Base-by-base conservation (phyloP, 176 grass and related monocot species). In the Triticum turgidum region DNA sequence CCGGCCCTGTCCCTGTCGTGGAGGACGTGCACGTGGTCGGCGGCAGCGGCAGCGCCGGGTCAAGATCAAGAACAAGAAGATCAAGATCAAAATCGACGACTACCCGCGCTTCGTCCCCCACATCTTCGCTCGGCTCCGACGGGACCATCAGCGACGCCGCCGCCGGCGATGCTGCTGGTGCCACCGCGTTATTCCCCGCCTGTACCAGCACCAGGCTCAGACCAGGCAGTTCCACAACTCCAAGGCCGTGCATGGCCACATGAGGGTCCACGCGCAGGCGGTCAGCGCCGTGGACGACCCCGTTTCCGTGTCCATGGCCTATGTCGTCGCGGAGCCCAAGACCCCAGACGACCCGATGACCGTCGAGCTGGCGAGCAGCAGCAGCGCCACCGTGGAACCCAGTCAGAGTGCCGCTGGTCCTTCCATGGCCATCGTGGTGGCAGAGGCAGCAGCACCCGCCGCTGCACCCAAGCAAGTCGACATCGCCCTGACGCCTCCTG, bases 211-310 rank as follows among this genome's bases (percentile, higher is more conserved):
- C n/a, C n/a, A n/a, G n/a, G n/a, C n/a, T n/a, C n/a, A n/a, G n/a
- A n/a, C n/a, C n/a, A 82, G 45, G 73, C 17, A 30, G 17, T 90
- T 90, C 72, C 0, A 5, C 32, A 83, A 79, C 79, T 20, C 5
- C 7, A 86, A 86, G 30, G 64, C 88, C 1, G 64, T 86, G 39
- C 15, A 78, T 41, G 88, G 88, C 0, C 88, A 90, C 79, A 82
- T 86, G 84, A 77, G 72, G 49, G 79, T 90, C 64, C 88, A 86
- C 63, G 69, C 44, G 45, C 14, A 44, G 37, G 51, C 4, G n/a
- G 12, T 18, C 2, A 4, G 41, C 22, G 3, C 2, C 24, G 18
- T n/a, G 54, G 86, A 61, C 5, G 67, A 68, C 66, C 9, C 12
- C 11, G 3, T 56, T 13, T 9, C 76, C 14, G 15, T 34, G 69